Conservation (phyloP, 2,329 filamentous ascomycete genomes). For the Ceratocystis harringtonii region DNA sequence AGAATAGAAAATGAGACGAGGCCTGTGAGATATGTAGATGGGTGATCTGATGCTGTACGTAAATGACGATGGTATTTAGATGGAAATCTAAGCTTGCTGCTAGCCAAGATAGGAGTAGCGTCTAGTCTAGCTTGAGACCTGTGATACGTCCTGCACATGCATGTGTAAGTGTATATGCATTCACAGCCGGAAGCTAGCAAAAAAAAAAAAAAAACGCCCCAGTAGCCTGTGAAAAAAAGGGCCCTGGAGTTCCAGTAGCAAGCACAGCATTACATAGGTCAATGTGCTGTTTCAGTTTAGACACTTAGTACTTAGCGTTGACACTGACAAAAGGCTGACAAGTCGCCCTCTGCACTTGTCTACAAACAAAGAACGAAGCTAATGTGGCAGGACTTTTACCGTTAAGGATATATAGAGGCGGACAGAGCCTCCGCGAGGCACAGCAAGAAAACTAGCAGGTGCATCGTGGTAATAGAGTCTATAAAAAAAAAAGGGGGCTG, state of each 20-base stretch:
- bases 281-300: neutral
- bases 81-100: neutral
- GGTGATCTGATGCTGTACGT: neutral
- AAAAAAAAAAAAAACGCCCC: neutral
- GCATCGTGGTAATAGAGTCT: neutral
- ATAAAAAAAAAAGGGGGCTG: neutral
- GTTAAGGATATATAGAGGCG: neutral
- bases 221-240: too few species aligned
- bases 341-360: neutral
- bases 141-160: neutral
- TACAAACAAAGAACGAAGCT: neutral
- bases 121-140: constrained; percentile 1
- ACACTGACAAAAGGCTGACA: neutral
- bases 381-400: neutral
- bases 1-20: neutral
- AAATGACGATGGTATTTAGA: neutral
- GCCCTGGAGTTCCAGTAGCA: neutral
- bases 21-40: neutral
- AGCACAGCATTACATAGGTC: neutral
- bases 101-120: neutral
- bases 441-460: neutral
- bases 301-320: neutral
- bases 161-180: neutral
- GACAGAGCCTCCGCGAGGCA: neutral
- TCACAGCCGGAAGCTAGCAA: neutral